Conservation (phyloP, 2,329 filamentous ascomycete genomes). For the Aureobasidium sp. region DNA sequence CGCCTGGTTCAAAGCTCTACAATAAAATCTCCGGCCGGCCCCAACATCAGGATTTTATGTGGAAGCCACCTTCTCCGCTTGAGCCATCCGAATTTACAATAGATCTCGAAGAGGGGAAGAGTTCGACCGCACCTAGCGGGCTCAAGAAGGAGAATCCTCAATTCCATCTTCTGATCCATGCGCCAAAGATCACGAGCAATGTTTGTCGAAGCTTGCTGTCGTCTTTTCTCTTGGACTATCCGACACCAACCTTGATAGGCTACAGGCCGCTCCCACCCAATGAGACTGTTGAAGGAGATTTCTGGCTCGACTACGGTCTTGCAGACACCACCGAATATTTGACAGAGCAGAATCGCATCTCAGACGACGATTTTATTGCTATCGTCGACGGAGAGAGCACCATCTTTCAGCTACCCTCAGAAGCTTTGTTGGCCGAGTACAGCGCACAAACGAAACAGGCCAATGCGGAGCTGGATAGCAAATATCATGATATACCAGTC, state of each 20-base stretch:
- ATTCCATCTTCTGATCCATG: conserved; percentile 11
- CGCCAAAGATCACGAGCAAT: conserved; percentile 5
- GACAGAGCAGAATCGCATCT: neutral
- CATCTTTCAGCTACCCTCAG: conserved; percentile 2
- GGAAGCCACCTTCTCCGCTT: neutral
- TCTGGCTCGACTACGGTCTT: conserved; percentile 9
- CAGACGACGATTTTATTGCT: neutral
- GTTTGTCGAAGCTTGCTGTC: conserved; percentile 9
- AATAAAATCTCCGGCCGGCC: conserved; percentile 6
- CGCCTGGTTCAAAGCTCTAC: conserved; percentile 5
- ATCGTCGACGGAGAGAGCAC: conserved; percentile 10
- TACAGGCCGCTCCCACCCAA: neutral
- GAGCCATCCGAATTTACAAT: neutral
- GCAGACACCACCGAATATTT: neutral
- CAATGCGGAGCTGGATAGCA: neutral
- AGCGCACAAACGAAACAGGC: neutral
- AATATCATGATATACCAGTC: neutral
- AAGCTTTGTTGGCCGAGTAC: conserved; percentile 4
- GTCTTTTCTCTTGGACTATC: conserved; percentile 1
- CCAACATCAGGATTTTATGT: neutral
- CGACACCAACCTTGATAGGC: conserved; percentile 7
- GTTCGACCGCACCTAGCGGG: neutral
- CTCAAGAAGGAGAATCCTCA: conserved; percentile 10
- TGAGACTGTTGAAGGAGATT: neutral
- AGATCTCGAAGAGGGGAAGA: neutral